These are phyloP conservation scores for Scenedesmus sp. DNA, from an alignment of 163 green algal species.

Conservation along the genomic window DNA sequence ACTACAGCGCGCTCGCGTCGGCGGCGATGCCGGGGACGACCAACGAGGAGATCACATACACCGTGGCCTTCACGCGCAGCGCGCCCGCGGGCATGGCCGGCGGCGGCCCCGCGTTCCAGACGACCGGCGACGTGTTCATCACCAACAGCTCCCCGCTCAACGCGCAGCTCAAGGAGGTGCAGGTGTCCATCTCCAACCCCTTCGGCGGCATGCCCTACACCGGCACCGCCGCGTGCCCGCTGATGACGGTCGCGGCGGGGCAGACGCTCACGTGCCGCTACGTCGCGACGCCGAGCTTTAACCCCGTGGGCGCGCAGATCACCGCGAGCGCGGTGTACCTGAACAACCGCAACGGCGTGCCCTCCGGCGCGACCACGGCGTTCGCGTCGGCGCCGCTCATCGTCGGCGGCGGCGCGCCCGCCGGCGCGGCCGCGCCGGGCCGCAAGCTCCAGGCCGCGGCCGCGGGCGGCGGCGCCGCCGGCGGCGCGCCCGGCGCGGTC, in stretches of 20 bases:
- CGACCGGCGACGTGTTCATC: constrained; percentile 30
- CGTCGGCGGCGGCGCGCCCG: neutral
- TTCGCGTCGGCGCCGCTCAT: constrained; percentile 11
- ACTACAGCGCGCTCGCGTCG: neutral
- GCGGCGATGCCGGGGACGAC: neutral
- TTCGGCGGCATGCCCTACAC: constrained; percentile 28
- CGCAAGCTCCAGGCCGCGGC: neutral
- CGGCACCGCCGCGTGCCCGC: constrained; percentile 11
- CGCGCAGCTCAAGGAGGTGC: constrained; percentile 23
- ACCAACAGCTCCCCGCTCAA: constrained; percentile 34
- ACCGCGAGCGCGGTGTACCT: constrained; percentile 19
- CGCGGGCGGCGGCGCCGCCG: neutral
- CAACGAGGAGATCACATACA: constrained; percentile 39
- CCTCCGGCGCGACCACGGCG: constrained; percentile 19
- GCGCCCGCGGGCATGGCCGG: neutral
- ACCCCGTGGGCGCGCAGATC: constrained; percentile 31
- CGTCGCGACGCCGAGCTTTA: constrained; percentile 37
- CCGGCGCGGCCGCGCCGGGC: too few relatives aligned
- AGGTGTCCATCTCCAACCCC: constrained; percentile 39
- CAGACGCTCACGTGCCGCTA: constrained; percentile 35
- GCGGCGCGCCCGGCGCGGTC: neutral
- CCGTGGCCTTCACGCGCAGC: constrained; percentile 43
- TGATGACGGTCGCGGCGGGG: constrained; percentile 36
- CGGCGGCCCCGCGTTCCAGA: constrained; percentile 25
- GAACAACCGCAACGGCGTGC: constrained; percentile 41